Conservation (phyloP, 2,329 filamentous ascomycete genomes). For the Sclerotinia borealis region DNA sequence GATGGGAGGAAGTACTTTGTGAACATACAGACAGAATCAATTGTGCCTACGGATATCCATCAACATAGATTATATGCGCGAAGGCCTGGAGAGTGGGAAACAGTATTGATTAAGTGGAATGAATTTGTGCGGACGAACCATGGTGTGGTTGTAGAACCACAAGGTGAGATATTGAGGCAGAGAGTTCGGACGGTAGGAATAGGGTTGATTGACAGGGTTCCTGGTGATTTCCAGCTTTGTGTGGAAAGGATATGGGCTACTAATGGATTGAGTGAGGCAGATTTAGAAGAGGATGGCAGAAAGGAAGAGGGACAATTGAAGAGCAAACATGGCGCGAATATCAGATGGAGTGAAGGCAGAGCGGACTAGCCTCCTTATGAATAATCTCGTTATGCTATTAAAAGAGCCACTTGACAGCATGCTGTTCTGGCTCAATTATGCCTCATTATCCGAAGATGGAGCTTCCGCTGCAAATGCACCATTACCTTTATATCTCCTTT, state of each 20-base stretch:
- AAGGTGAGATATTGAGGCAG: conserved; percentile 80
- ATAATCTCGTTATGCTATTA: background rate
- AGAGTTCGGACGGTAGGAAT: conserved; percentile 82
- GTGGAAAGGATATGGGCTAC: conserved; percentile 89
- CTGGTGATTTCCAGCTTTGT: conserved; percentile 80
- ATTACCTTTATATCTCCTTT: too few species aligned
- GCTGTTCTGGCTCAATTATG: background rate
- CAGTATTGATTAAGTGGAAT: conserved; percentile 81
- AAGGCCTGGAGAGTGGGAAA: conserved; percentile 85
- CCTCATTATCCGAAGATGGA: background rate
- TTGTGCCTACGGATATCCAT: conserved; percentile 92
- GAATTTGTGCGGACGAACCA: conserved; percentile 95
- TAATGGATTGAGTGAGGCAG: conserved; percentile 42
- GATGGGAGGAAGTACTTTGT: conserved; percentile 91
- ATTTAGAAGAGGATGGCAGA: conserved; percentile 26
- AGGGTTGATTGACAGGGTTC: conserved; percentile 80
- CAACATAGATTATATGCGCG: conserved; percentile 83
- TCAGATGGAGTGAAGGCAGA: conserved; percentile 36
- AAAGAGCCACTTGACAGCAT: background rate
- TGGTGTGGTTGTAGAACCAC: conserved; percentile 86
- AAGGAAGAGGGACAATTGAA: conserved; percentile 35
- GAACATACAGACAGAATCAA: conserved; percentile 90
- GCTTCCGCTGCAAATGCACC: background rate
- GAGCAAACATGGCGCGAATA: conserved; percentile 39
- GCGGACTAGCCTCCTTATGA: background rate